Base-by-base conservation (phyloP, 495 filamentous ascomycete species). In the Aspergillus cavernicola region DNA sequence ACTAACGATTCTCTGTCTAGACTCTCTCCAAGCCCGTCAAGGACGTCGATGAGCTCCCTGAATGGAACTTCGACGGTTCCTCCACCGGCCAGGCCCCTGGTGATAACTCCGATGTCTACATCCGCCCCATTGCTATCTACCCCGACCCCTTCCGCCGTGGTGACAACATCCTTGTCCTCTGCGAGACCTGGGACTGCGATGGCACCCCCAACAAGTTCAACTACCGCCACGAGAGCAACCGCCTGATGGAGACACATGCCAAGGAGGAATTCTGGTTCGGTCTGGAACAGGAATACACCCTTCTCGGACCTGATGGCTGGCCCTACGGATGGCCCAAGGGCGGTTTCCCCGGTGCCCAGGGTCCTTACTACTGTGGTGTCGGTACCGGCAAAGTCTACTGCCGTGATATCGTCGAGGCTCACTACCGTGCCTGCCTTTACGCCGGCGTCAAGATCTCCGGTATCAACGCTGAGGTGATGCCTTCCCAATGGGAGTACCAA, bases 61-160 rank as follows among this genome's bases (percentile, higher is more conserved):
- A 95, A 71, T 98, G 93, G 93, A 98, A 97, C 81, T 98, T 98
- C 66, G 93, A 98, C 68, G 93, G 93, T 69, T 95, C 90, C 49
- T 96, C 91, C 16, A 96, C 90, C 61, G 88, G 79, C 63, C 93
- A 98, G 73, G 93, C 93, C 48, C 90, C 91, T 28, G 90, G 92
- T 67, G 89, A 92, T 72, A 90, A 98, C 82, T 97, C 92, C 51
- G 93, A 98, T 76, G 86, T 97, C 83, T 97, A 96, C 81, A 88
- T 98, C 55, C 87, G 88, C 65, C 93, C 93, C 52, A 83, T 88
- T 51, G 89, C 90, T 57, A 84, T 88, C 74, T 97, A 80, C 82
- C 90, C 92, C 56, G 92, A 97, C 53, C 93, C 93, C 41, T 92
- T 97, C 89, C 88, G 93, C 58, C 77, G 76, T 37, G 81, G 81